phyloP scores from a whole-genome alignment of 2,329 filamentous ascomycete genomes.

The Pseudogymnoascus sp. region DNA sequence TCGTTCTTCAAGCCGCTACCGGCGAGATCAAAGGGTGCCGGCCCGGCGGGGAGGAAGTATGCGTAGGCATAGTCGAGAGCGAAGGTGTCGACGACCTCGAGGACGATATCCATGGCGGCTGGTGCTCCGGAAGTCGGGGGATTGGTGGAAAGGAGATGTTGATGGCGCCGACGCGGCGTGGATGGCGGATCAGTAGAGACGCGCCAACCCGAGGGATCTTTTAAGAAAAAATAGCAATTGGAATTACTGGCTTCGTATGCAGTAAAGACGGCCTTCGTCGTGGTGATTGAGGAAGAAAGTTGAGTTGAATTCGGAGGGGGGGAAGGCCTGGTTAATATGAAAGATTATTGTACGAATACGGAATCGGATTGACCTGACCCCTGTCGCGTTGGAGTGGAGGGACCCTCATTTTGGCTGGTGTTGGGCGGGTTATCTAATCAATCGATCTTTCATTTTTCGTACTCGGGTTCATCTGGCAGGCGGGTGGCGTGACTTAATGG shows the following conservation, averaged over 20 bases:
- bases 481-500: no score
- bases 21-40: constrained; percentile 44
- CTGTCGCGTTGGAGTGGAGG: neutral
- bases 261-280: neutral
- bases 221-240: neutral
- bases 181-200: neutral
- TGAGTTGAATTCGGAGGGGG: neutral
- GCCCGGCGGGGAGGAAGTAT: constrained; percentile 52
- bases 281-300: neutral
- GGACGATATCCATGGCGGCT: constrained; percentile 76
- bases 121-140: constrained; percentile 12
- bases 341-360: neutral
- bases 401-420: neutral
- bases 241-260: neutral
- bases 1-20: constrained; percentile 37
- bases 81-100: constrained; percentile 77
- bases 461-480: neutral
- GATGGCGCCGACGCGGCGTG: neutral
- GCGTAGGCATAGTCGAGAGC: constrained; percentile 75
- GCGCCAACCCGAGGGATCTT: neutral
- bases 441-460: neutral
- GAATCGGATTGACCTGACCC: neutral
- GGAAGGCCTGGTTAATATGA: neutral
- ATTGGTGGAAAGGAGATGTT: neutral
- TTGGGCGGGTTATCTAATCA: neutral